Conservation (phyloP, 2,329 filamentous ascomycete genomes). For the Nannizzia gypsea region DNA sequence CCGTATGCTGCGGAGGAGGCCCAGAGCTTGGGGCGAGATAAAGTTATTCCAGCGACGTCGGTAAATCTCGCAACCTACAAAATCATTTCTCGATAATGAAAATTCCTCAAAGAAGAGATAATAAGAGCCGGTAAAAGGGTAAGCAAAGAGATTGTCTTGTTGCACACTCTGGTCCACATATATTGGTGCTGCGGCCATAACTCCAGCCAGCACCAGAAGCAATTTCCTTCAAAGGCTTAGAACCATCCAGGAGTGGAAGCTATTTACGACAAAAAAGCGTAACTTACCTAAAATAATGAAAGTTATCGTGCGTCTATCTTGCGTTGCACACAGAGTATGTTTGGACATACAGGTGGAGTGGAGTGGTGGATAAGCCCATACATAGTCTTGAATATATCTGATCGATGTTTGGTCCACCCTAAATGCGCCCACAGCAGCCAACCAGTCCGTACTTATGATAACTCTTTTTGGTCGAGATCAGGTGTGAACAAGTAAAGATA, state of each 20-base stretch:
- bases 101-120: not conserved
- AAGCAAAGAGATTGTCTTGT: not conserved
- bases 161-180: not conserved
- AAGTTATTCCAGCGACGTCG: not conserved
- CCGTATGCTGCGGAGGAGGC: not conserved
- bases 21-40: not conserved
- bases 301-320: not conserved
- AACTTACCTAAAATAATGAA: not conserved
- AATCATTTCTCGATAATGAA: not conserved
- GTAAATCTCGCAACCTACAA: not conserved
- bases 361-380: not conserved
- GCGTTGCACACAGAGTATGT: not conserved
- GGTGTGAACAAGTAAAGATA: not conserved
- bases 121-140: not conserved
- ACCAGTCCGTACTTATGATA: not conserved
- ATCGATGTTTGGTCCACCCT: not conserved
- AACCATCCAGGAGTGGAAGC: not conserved
- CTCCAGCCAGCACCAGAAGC: not conserved
- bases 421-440: not conserved
- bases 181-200: not conserved
- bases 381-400: not conserved
- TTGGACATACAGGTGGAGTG: not conserved
- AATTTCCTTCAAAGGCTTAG: slow-evolving; percentile 1
- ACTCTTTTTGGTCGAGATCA: not conserved
- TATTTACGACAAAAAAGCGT: not conserved